Evolutionary conservation across 2,329 filamentous ascomycete genomes (phyloP).

Genomic region (Fusarium sp.): DNA sequence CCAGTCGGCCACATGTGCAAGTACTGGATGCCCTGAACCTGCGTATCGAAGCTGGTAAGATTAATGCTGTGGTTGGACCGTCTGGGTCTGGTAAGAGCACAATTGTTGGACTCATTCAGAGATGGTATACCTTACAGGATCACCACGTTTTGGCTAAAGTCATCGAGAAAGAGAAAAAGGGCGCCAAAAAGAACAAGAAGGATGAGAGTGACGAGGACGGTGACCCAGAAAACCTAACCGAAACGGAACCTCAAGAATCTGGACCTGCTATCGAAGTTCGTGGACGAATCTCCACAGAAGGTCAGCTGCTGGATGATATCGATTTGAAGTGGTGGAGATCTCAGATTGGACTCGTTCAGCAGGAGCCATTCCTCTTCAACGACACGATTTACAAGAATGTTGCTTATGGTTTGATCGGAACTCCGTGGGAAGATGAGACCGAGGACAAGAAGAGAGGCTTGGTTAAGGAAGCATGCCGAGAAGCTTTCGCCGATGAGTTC

Average conservation of each 20-base stretch:
- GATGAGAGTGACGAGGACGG: constrained; percentile 47
- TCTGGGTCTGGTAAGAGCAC: constrained; percentile 81
- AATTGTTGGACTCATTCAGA: constrained; percentile 75
- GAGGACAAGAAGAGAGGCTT: constrained; percentile 68
- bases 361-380: constrained; percentile 76
- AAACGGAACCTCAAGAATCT: constrained; percentile 50
- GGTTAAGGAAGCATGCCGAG: constrained; percentile 71
- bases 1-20: constrained; percentile 71
- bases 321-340: constrained; percentile 72
- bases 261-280: constrained; percentile 59
- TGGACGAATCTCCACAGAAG: constrained; percentile 62
- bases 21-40: constrained; percentile 71
- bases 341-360: constrained; percentile 74
- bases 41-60: constrained; percentile 70
- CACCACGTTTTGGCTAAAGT: constrained; percentile 64
- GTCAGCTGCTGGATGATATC: constrained; percentile 65
- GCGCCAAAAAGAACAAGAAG: constrained; percentile 55
- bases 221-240: constrained; percentile 42
- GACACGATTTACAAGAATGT: constrained; percentile 73
- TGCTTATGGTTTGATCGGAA: constrained; percentile 66
- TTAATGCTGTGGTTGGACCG: constrained; percentile 79
- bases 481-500: constrained; percentile 77
- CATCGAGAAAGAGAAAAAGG: constrained; percentile 59
- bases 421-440: constrained; percentile 62
- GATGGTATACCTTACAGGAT: constrained; percentile 74